Evolutionary conservation across 208 protist genomes (phyloP).

Genomic region (Herpetomonas samuelpessoai): DNA sequence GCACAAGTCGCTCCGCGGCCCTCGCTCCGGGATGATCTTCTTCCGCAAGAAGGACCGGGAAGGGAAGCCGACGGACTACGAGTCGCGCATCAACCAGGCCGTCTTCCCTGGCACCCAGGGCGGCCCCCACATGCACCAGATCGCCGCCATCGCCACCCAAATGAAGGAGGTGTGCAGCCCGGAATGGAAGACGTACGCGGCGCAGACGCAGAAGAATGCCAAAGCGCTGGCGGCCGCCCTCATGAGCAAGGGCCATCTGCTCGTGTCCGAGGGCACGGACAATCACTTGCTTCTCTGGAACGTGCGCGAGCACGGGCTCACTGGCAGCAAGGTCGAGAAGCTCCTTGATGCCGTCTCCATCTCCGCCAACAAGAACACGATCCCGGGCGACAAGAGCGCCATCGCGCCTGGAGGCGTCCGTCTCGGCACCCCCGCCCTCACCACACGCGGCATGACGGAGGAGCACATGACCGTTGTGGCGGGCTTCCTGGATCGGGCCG

Average conservation of each 20-base stretch:
- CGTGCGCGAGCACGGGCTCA: slow-evolving; percentile 92
- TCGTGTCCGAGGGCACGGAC: slow-evolving; percentile 97
- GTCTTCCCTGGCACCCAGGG: slow-evolving; percentile 99
- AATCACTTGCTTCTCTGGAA: slow-evolving; percentile 99
- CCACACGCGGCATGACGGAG: slow-evolving; percentile 93
- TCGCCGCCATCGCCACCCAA: slow-evolving; percentile 96
- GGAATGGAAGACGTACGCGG: slow-evolving; percentile 94
- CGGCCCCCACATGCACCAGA: slow-evolving; percentile 98
- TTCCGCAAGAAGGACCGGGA: slow-evolving; percentile 89
- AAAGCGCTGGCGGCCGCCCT: slow-evolving; percentile 78
- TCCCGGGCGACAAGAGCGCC: slow-evolving; percentile 94
- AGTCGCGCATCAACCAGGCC: slow-evolving; percentile 94
- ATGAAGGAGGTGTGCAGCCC: slow-evolving; percentile 92
- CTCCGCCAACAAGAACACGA: slow-evolving; percentile 97
- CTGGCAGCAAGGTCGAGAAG: slow-evolving; percentile 97
- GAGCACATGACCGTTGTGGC: slow-evolving; percentile 89
- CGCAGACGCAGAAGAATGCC: slow-evolving; percentile 92
- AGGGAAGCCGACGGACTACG: slow-evolving; percentile 84
- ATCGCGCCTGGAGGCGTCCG: slow-evolving; percentile 94
- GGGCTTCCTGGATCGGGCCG: slow-evolving; percentile 86
- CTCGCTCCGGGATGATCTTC: slow-evolving; percentile 98
- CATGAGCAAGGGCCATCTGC: slow-evolving; percentile 76
- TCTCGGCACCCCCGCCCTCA: slow-evolving; percentile 95
- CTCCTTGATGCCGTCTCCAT: slow-evolving; percentile 90
- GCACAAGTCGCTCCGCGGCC: slow-evolving; percentile 99